Percentiles rank a stretch among this genome's conserved stretches.
phyloP scores from a whole-genome alignment of 306 rosid species.

The Dryas alaskensis region DNA sequence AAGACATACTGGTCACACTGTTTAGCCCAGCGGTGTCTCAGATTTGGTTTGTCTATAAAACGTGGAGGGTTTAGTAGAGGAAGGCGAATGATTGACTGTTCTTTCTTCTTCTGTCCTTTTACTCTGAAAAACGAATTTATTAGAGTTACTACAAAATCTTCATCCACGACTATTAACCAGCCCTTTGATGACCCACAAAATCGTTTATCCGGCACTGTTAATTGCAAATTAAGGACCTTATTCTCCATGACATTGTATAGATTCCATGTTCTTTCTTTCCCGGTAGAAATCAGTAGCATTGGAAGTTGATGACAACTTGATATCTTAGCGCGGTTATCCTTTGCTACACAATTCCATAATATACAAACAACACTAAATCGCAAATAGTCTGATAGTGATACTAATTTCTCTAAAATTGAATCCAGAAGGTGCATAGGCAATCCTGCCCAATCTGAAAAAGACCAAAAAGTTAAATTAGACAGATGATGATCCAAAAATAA shows the following conservation, averaged over 20 bases:
- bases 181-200: slow-evolving; percentile 14
- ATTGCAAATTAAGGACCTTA: background rate
- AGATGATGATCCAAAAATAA: no score
- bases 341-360: background rate
- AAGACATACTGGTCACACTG: background rate
- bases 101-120: background rate
- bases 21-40: no score
- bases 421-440: background rate
- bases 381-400: background rate
- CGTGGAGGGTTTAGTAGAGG: background rate
- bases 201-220: background rate
- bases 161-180: slow-evolving; percentile 2
- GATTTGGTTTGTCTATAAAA: no score
- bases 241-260: background rate
- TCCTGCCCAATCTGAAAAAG: slow-evolving; percentile 10
- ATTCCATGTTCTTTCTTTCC: background rate
- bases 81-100: background rate
- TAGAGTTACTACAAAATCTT: background rate
- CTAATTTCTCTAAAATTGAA: background rate
- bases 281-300: background rate
- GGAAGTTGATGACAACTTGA: background rate
- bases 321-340: background rate
- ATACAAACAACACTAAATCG: background rate
- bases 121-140: background rate
- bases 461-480: no score